phyloP scores from a whole-genome alignment of 176 grass and related monocot genomes.

The bread wheat (Triticum aestivum) region DNA sequence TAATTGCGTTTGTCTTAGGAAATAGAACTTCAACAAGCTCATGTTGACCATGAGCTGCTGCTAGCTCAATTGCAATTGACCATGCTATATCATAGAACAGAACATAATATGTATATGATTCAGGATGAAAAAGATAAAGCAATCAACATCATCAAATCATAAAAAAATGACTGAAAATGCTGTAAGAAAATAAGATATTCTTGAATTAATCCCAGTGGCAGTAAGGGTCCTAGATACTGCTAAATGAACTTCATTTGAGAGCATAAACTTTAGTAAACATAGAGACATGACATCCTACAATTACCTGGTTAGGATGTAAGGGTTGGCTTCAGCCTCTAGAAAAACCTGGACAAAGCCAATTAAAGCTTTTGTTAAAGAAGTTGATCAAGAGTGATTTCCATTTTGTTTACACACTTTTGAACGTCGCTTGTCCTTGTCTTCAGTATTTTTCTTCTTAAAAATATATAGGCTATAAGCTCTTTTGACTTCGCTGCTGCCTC shows the following conservation, averaged over 20 bases:
- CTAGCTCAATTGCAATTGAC: slow-evolving; percentile 29
- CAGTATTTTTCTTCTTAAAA: no score
- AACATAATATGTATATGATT: background rate
- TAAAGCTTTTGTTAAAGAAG: background rate
- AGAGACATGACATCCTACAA: background rate
- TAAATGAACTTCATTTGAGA: background rate
- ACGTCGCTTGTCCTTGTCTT: no score
- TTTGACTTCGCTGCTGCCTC: background rate
- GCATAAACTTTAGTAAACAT: background rate
- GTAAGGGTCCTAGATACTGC: background rate
- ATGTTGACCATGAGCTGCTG: slow-evolving; percentile 18
- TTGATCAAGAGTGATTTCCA: background rate
- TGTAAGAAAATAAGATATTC: background rate
- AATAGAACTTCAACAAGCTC: slow-evolving; percentile 44
- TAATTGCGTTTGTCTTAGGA: slow-evolving; percentile 18
- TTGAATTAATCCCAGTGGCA: background rate
- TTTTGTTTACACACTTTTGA: no score
- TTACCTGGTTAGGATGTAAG: background rate
- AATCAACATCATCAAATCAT: background rate
- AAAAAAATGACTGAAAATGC: background rate
- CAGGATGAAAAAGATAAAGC: background rate
- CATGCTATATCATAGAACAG: slow-evolving; percentile 1
- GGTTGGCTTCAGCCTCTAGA: background rate
- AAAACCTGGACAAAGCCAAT: background rate
- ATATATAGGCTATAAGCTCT: background rate